Percentiles rank a stretch among this genome's conserved stretches.
phyloP scores from a whole-genome alignment of 2,329 filamentous ascomycete genomes.

The Reticulascus tulasneorum region DNA sequence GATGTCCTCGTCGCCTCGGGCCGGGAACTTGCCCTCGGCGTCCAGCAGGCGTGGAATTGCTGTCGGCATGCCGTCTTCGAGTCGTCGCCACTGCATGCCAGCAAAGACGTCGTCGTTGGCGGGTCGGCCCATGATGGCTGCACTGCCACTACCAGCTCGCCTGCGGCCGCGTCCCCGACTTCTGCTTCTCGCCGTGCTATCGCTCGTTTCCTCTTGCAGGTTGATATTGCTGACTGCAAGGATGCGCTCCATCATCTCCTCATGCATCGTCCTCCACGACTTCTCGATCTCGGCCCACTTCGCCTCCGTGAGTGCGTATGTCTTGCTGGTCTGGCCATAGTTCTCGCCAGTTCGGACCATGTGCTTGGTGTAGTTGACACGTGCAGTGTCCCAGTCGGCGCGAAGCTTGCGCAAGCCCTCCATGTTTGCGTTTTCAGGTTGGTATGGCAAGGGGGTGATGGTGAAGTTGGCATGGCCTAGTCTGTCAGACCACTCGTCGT shows the following conservation, averaged over 20 bases:
- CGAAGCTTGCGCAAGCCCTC: conserved; percentile 59
- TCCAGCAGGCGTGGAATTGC: conserved; percentile 67
- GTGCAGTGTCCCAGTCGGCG: conserved; percentile 76
- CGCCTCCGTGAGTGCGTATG: conserved; percentile 76
- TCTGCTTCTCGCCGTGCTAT: conserved; percentile 26
- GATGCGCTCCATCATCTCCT: conserved; percentile 56
- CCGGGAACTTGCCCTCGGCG: conserved; percentile 79
- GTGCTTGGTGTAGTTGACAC: conserved; percentile 85
- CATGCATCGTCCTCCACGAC: conserved; percentile 68
- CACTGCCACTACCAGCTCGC: conserved; percentile 37
- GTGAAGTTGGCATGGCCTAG: conserved; percentile 93
- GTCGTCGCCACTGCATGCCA: conserved; percentile 37
- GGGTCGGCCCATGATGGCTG: conserved; percentile 25
- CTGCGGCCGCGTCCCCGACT: conserved; percentile 36
- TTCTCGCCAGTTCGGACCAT: conserved; percentile 84
- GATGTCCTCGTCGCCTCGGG: conserved; percentile 85
- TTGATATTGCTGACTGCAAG: conserved; percentile 31
- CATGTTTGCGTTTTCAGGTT: conserved; percentile 58
- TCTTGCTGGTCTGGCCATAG: conserved; percentile 85
- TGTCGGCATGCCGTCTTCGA: conserved; percentile 55
- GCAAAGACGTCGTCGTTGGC: conserved; percentile 34
- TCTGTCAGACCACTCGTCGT: conserved; percentile 78
- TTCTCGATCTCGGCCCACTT: conserved; percentile 84
- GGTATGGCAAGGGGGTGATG: conserved; percentile 78
- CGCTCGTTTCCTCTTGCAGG: too few species aligned